A percentile compares a stretch with the other conserved stretches of the same genome.
Evolutionary conservation across 176 grass and related monocot genomes (phyloP).

Genomic region (Pharus latifolius): DNA sequence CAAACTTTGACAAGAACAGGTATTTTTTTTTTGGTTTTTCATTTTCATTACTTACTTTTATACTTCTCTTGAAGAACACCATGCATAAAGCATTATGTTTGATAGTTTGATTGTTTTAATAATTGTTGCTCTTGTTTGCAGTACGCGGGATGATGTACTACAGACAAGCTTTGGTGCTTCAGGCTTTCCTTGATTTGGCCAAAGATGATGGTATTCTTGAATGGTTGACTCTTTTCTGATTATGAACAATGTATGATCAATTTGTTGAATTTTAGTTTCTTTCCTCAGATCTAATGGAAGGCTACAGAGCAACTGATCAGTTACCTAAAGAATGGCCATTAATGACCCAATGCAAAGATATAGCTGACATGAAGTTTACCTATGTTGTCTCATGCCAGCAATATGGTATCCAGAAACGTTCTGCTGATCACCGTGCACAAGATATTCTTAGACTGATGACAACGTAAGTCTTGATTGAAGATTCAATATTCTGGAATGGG

Average conservation of each 20-base stretch:
- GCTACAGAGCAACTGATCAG: slow-evolving; percentile 66
- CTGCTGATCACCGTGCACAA: slow-evolving; percentile 53
- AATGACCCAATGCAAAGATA: slow-evolving; percentile 77
- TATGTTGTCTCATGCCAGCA: slow-evolving; percentile 95
- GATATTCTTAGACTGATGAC: slow-evolving; percentile 93
- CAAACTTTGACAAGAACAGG: slow-evolving; percentile 97
- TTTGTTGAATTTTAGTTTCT: slow-evolving; percentile 15
- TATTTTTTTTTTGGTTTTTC: slow-evolving; percentile 13
- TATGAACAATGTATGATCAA: neutral
- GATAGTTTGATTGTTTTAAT: neutral
- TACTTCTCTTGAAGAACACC: neutral
- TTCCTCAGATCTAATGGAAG: slow-evolving; percentile 78
- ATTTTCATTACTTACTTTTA: neutral
- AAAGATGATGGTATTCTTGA: slow-evolving; percentile 58
- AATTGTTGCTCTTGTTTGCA: slow-evolving; percentile 25
- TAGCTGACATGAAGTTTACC: slow-evolving; percentile 98
- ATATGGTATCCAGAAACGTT: slow-evolving; percentile 97
- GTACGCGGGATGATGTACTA: slow-evolving; percentile 99
- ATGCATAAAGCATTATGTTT: neutral
- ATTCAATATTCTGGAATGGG: neutral
- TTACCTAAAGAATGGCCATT: slow-evolving; percentile 63
- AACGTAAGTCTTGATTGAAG: slow-evolving; percentile 41
- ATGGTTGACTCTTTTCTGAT: slow-evolving; percentile 1
- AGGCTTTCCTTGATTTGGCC: slow-evolving; percentile 95
- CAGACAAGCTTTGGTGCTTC: slow-evolving; percentile 89